Evolutionary conservation across 805 yeast genomes (phyloP).

Genomic region (Candida adriatica): DNA sequence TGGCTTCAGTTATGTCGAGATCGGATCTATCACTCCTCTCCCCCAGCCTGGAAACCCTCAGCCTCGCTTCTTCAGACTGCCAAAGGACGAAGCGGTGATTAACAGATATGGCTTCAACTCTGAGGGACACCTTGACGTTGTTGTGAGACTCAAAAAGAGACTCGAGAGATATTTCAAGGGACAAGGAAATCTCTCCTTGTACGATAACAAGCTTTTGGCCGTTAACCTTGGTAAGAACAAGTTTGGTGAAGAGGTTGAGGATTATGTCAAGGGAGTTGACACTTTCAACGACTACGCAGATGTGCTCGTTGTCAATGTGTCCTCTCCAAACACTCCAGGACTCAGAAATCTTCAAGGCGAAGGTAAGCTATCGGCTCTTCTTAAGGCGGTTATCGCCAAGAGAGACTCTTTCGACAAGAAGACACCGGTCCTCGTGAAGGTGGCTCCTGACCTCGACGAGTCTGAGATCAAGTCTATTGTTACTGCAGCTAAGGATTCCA

Average conservation of each 20-base stretch:
- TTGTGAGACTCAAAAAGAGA: conserved; percentile 61
- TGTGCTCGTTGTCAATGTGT: conserved; percentile 82
- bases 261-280: conserved; percentile 79
- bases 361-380: conserved; percentile 58
- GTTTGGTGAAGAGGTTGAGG: conserved; percentile 82
- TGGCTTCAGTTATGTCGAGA: conserved; percentile 88
- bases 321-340: conserved; percentile 96
- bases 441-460: conserved; percentile 89
- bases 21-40: conserved; percentile 88
- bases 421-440: conserved; percentile 84
- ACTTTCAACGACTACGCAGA: conserved; percentile 82
- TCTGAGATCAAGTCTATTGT: conserved; percentile 80
- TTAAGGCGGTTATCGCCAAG: conserved; percentile 61
- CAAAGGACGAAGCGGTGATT: conserved; percentile 82
- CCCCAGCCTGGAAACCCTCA: conserved; percentile 94
- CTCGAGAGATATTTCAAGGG: conserved; percentile 33
- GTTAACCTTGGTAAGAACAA: conserved; percentile 91
- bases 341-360: conserved; percentile 81
- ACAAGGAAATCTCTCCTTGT: conserved; percentile 40
- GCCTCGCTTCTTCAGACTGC: conserved; percentile 85
- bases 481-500: conserved; percentile 63
- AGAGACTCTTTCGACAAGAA: conserved; percentile 47
- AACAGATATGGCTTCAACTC: conserved; percentile 96
- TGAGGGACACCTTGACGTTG: conserved; percentile 72
- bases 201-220: conserved; percentile 61